Percentiles rank a stretch among this genome's conserved stretches.
Evolutionary conservation across 163 green algal species (phyloP).

Genomic region (Chlamydomonas reinhardtii): DNA sequence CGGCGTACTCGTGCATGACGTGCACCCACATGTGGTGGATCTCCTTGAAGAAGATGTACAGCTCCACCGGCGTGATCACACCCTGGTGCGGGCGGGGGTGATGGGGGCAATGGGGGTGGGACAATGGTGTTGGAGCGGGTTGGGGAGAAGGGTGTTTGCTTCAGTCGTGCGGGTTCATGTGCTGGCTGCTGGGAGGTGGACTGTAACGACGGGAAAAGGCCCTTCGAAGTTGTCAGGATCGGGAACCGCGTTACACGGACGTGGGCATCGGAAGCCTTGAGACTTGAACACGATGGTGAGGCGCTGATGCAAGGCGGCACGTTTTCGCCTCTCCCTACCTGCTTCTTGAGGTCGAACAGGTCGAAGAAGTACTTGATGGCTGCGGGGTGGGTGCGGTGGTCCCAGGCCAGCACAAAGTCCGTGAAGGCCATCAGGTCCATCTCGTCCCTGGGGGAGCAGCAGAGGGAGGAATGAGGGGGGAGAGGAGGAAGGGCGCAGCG

Average conservation of each 20-base stretch:
- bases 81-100: constrained; percentile 46
- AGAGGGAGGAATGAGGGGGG: no score
- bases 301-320: no score
- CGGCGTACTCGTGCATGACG: constrained; percentile 71
- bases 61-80: constrained; percentile 58
- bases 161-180: no score
- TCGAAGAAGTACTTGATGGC: constrained; percentile 76
- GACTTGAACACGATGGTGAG: no score
- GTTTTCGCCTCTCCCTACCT: constrained; percentile 33
- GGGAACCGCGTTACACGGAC: no score
- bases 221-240: no score
- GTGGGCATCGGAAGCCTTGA: no score
- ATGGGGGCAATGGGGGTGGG: not conserved
- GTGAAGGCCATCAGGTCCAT: constrained; percentile 76
- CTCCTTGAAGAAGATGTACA: constrained; percentile 77
- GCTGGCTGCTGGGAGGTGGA: no score
- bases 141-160: no score
- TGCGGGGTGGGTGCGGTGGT: constrained; percentile 66
- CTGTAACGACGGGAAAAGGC: no score
- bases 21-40: constrained; percentile 69
- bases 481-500: no score
- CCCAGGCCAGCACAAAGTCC: constrained; percentile 76
- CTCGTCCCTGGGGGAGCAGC: constrained; percentile 55
- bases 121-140: no score
- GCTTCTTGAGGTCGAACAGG: constrained; percentile 72